Percentiles rank a stretch among this genome's conserved stretches.
Evolutionary conservation across 768 basidiomycete species (phyloP).

Genomic region (Pisolithus orientalis): DNA sequence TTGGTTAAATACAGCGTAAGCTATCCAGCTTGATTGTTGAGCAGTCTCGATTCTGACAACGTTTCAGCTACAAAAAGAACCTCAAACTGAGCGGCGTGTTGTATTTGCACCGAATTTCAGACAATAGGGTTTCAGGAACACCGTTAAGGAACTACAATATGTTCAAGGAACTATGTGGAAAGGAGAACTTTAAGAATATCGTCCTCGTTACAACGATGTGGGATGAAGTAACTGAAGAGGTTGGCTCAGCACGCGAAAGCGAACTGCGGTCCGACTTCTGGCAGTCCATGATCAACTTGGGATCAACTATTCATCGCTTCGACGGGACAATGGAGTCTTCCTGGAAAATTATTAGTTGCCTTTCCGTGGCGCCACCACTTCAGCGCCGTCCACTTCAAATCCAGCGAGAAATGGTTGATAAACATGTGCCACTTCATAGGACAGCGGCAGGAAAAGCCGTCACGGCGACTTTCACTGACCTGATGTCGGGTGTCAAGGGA

Average conservation of each 20-base stretch:
- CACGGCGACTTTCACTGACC: background rate
- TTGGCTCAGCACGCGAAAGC: no score
- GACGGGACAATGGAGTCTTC: constrained; percentile 15
- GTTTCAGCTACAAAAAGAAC: constrained; percentile 17
- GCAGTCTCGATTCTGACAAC: no score
- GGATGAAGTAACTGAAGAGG: no score
- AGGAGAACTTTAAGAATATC: background rate
- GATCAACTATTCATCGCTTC: no score
- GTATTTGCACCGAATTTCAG: constrained; percentile 23
- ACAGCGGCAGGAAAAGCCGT: background rate
- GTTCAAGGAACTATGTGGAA: background rate
- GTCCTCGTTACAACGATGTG: background rate
- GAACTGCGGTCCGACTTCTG: no score
- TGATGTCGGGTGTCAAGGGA: background rate
- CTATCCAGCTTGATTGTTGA: background rate
- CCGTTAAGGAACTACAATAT: background rate
- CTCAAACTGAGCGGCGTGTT: constrained; percentile 27
- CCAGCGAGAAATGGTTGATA: background rate
- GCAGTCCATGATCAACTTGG: no score
- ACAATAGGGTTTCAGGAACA: background rate
- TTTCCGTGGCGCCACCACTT: background rate
- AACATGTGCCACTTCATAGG: background rate
- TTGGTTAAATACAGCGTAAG: constrained; percentile 7
- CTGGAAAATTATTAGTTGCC: constrained; percentile 21
- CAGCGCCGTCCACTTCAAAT: background rate